phyloP scores from a whole-genome alignment of 208 protist species.

The Trypanosoma avium region DNA sequence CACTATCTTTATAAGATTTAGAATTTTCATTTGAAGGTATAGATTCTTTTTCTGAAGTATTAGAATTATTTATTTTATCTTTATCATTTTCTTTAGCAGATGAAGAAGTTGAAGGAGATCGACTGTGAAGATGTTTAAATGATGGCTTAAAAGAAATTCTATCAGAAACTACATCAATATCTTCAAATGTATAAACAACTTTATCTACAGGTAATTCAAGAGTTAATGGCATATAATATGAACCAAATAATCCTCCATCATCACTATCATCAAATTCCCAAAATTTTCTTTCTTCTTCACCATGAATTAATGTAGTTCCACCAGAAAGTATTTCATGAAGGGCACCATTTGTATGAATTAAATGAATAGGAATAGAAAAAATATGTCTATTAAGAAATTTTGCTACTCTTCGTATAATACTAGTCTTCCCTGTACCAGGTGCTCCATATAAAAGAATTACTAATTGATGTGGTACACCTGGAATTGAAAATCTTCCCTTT shows the following conservation, averaged over 20 bases:
- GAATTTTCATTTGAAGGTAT: too few species aligned
- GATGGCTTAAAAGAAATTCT: conserved; percentile 17
- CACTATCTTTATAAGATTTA: conserved; percentile 4
- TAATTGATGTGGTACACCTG: conserved; percentile 55
- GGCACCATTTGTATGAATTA: conserved; percentile 63
- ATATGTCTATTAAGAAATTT: conserved; percentile 65
- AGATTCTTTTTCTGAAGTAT: too few species aligned
- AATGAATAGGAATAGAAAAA: conserved; percentile 65
- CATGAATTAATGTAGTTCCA: conserved; percentile 20
- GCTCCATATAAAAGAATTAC: conserved; percentile 87
- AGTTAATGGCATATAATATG: not conserved
- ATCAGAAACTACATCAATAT: conserved; percentile 67
- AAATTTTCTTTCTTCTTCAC: conserved; percentile 7
- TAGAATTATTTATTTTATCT: not conserved
- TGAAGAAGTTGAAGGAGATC: not conserved
- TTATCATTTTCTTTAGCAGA: not conserved
- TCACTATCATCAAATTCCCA: not conserved
- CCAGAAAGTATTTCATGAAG: conserved; percentile 40
- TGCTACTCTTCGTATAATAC: conserved; percentile 86
- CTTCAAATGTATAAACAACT: conserved; percentile 83
- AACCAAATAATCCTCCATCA: not conserved
- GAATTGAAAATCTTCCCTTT: conserved; percentile 64
- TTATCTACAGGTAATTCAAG: conserved; percentile 39
- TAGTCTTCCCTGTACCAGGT: conserved; percentile 94
- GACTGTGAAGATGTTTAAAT: not conserved